Evolutionary conservation across 768 basidiomycete species (phyloP).

Genomic region (Suillus occidentalis): DNA sequence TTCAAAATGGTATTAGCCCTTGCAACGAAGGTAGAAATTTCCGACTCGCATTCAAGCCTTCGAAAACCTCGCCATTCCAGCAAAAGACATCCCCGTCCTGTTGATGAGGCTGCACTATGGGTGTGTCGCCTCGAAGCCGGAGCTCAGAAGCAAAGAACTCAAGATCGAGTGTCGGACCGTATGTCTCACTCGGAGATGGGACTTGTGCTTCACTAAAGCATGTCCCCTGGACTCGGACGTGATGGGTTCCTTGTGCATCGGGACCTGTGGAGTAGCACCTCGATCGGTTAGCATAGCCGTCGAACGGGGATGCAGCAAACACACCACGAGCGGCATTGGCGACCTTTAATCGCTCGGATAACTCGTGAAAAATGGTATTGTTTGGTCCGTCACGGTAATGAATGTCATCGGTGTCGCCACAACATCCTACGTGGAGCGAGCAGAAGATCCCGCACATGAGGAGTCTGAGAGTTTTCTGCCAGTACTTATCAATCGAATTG

Average conservation of each 20-base stretch:
- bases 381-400: neutral
- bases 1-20: slow-evolving; percentile 10
- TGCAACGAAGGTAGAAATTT: neutral
- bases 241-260: slow-evolving; percentile 50
- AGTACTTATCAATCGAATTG: neutral
- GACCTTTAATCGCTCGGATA: slow-evolving; percentile 38
- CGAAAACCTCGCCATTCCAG: slow-evolving; percentile 92
- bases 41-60: slow-evolving; percentile 66
- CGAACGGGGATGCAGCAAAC: slow-evolving; percentile 13
- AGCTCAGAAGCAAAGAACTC: slow-evolving; percentile 77
- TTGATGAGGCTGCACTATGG: slow-evolving; percentile 69
- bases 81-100: slow-evolving; percentile 62
- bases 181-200: neutral
- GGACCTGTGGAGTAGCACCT: slow-evolving; percentile 48
- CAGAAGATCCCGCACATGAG: slow-evolving; percentile 76
- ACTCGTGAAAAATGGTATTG: slow-evolving; percentile 18
- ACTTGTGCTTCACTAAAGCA: neutral
- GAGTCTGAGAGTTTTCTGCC: slow-evolving; percentile 3
- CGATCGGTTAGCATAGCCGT: neutral
- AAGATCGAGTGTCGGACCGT: slow-evolving; percentile 25
- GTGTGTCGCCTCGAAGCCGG: slow-evolving; percentile 58
- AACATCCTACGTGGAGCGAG: slow-evolving; percentile 31
- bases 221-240: slow-evolving; percentile 15
- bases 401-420: slow-evolving; percentile 12
- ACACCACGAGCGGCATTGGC: slow-evolving; percentile 64